Evolutionary conservation across 148 eudicot species (phyloP).

Genomic region (Beta vulgaris): DNA sequence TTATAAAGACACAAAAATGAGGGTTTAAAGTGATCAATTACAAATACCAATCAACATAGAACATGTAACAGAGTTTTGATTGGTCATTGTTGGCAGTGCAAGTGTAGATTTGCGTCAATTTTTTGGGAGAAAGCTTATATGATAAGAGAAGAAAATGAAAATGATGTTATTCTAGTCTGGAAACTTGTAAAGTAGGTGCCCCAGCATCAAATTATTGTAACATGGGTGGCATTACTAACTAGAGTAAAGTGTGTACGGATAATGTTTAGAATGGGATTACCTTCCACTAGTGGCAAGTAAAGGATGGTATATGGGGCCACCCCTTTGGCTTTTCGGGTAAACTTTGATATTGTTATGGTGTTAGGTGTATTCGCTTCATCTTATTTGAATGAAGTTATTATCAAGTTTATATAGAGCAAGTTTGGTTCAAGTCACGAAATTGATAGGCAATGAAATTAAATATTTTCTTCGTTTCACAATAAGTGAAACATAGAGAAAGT

Average conservation of each 20-base stretch:
- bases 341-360: no score
- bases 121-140: neutral
- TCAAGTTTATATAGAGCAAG: no score
- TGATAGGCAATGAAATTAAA: no score
- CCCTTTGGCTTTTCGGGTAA: no score
- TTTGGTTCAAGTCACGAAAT: no score
- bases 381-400: no score
- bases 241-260: neutral
- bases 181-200: neutral
- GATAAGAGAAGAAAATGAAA: neutral
- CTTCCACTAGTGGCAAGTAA: neutral
- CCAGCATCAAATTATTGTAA: slow-evolving; percentile 8
- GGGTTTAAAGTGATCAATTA: no score
- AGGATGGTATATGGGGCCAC: neutral
- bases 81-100: slow-evolving; percentile 18
- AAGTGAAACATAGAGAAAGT: no score
- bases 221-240: slow-evolving; percentile 12
- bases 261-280: neutral
- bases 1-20: no score
- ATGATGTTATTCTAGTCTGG: neutral
- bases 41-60: neutral
- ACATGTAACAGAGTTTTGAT: slow-evolving; percentile 7
- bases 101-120: neutral
- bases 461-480: no score
- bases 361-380: no score